Evolutionary conservation across 495 filamentous ascomycete genomes (phyloP).

Genomic region (Talaromyces thailandensis): DNA sequence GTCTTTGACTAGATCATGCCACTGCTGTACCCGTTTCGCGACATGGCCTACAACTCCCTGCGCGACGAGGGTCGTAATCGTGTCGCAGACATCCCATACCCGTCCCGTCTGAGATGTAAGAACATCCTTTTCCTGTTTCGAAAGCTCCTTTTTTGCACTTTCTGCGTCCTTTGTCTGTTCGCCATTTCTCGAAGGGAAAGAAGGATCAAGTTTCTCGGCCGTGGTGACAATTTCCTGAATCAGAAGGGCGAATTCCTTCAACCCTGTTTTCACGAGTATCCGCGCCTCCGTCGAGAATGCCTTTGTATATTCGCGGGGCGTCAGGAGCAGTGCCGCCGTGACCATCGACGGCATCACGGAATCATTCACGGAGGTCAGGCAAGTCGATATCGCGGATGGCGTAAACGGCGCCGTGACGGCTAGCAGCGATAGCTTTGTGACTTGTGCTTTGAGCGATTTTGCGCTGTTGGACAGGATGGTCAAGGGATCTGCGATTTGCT

Average conservation of each 20-base stretch:
- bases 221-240: conserved; percentile 24
- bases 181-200: background rate
- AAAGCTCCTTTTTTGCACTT: conserved; percentile 16
- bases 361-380: conserved; percentile 56
- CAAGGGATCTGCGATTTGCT: conserved; percentile 36
- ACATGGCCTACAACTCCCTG: conserved; percentile 57
- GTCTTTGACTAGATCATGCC: conserved; percentile 65
- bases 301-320: conserved; percentile 45
- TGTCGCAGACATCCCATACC: conserved; percentile 62
- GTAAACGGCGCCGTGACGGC: conserved; percentile 81
- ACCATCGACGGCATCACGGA: conserved; percentile 63
- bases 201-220: conserved; percentile 13
- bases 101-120: conserved; percentile 37
- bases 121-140: conserved; percentile 27
- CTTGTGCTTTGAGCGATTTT: conserved; percentile 63
- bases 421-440: conserved; percentile 78
- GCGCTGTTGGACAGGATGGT: conserved; percentile 57
- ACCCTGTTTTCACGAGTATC: conserved; percentile 18
- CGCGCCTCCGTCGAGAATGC: conserved; percentile 46
- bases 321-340: conserved; percentile 56
- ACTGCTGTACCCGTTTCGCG: conserved; percentile 52
- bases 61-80: conserved; percentile 47
- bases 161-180: conserved; percentile 8
- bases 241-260: conserved; percentile 31
- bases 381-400: conserved; percentile 56